A percentile compares a stretch with the other conserved stretches of the same genome.
These are phyloP conservation scores for Primulina huaijiensis DNA, from an alignment of 257 asterid species.

Conservation along the genomic window DNA sequence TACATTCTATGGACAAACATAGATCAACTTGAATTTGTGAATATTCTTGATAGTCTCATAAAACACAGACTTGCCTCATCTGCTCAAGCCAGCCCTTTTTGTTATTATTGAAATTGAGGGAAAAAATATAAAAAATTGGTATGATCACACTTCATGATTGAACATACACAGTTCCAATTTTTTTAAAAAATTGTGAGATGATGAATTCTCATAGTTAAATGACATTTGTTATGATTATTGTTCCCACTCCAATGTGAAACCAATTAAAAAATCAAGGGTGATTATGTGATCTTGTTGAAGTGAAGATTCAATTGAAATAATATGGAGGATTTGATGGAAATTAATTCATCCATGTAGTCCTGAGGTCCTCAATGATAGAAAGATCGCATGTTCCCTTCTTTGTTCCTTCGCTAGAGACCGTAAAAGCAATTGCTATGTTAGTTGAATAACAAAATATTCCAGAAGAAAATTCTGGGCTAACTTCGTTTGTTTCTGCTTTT, in stretches of 20 bases:
- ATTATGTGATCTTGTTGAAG: not conserved
- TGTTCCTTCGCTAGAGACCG: slow-evolving; percentile 48
- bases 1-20: no score
- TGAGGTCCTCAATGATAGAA: not conserved
- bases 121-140: not conserved
- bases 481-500: slow-evolving; percentile 80
- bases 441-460: slow-evolving; percentile 75
- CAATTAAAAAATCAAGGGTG: slow-evolving; percentile 11
- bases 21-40: no score
- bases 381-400: slow-evolving; percentile 2
- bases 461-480: slow-evolving; percentile 59
- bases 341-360: slow-evolving; percentile 6
- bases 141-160: no score
- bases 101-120: not conserved
- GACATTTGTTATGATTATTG: not conserved
- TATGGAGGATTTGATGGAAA: slow-evolving; percentile 11
- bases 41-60: no score
- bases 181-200: not conserved
- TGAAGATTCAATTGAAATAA: slow-evolving; percentile 4
- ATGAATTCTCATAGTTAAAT: not conserved
- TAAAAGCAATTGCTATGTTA: slow-evolving; percentile 67
- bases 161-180: not conserved
- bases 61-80: not conserved
- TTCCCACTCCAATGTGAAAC: not conserved
- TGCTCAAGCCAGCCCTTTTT: not conserved